Conservation (phyloP, 495 filamentous ascomycete species). For the Penicilliopsis zonata region DNA sequence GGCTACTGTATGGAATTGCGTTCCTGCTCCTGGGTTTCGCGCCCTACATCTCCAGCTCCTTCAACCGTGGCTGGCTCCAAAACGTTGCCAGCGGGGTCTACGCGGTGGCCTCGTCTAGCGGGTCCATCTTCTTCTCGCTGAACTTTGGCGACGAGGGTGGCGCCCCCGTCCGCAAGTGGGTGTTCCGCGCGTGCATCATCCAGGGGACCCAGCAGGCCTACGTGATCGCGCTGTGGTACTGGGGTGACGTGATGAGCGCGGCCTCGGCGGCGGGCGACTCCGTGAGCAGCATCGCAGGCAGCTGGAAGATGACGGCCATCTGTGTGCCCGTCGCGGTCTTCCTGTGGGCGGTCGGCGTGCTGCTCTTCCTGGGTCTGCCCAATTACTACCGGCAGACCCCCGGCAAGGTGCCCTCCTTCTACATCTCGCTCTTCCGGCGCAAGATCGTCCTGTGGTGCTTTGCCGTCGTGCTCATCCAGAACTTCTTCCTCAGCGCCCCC, state of each 20-base stretch:
- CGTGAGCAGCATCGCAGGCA: constrained; percentile 25
- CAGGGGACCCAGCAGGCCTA: constrained; percentile 39
- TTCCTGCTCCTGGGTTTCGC: constrained; percentile 57
- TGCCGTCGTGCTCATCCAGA: constrained; percentile 33
- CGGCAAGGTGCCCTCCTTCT: constrained; percentile 51
- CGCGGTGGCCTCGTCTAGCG: constrained; percentile 36
- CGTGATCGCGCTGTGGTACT: constrained; percentile 40
- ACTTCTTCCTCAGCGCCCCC: constrained; percentile 37
- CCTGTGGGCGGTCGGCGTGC: constrained; percentile 28
- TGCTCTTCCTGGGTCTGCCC: constrained; percentile 33
- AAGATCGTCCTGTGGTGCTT: constrained; percentile 42
- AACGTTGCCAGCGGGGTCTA: constrained; percentile 36
- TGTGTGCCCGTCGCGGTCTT: constrained; percentile 29
- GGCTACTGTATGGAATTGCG: constrained; percentile 52
- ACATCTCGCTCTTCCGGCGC: constrained; percentile 31
- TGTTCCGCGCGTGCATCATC: constrained; percentile 39
- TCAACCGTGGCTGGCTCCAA: constrained; percentile 36
- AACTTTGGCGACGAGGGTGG: constrained; percentile 41
- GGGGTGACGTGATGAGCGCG: constrained; percentile 32
- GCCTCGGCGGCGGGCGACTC: constrained; percentile 20
- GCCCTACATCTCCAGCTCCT: constrained; percentile 35
- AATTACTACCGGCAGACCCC: constrained; percentile 48
- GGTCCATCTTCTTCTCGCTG: constrained; percentile 38
- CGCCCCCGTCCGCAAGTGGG: constrained; percentile 37
- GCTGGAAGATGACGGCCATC: constrained; percentile 37